Evolutionary conservation across 768 basidiomycete genomes (phyloP).

Genomic region (Lyophyllum shimeji): DNA sequence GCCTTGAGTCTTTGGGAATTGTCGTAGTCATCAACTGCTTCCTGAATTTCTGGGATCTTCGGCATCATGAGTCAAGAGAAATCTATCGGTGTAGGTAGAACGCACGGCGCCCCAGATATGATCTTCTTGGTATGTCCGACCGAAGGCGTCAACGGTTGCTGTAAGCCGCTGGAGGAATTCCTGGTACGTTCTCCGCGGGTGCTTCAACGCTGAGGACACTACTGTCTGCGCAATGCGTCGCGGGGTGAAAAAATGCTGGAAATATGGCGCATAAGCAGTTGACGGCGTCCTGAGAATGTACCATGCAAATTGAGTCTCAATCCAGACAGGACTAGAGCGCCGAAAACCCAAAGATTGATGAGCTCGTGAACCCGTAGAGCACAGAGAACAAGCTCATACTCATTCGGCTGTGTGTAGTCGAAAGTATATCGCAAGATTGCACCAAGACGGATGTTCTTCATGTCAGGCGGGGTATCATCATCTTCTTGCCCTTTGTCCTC

Average conservation of each 20-base stretch:
- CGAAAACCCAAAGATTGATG: not conserved
- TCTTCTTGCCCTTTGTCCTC: constrained; percentile 59
- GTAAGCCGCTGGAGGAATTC: constrained; percentile 36
- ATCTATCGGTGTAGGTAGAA: not conserved
- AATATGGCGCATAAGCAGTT: constrained; percentile 40
- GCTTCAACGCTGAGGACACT: constrained; percentile 31
- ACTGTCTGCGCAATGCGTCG: constrained; percentile 53
- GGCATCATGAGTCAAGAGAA: constrained; percentile 1
- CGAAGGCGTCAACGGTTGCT: constrained; percentile 34
- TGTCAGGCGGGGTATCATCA: constrained; percentile 13
- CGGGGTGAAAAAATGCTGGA: constrained; percentile 48
- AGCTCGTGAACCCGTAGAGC: not conserved
- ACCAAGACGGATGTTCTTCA: constrained; percentile 44
- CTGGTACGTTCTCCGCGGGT: constrained; percentile 27
- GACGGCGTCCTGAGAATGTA: constrained; percentile 57
- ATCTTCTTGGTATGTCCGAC: constrained; percentile 29
- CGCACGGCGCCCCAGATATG: constrained; percentile 29
- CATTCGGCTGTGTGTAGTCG: constrained; percentile 47
- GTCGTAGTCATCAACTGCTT: constrained; percentile 24
- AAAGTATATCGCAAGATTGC: constrained; percentile 47
- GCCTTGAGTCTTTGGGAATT: constrained; percentile 20
- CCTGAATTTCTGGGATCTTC: constrained; percentile 30
- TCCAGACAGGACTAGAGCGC: constrained; percentile 52
- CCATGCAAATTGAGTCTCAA: constrained; percentile 65
- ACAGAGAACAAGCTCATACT: constrained; percentile 40